These are phyloP conservation scores for Fusarium circinatum DNA, from an alignment of 2,329 filamentous ascomycete genomes.

Conservation along the genomic window DNA sequence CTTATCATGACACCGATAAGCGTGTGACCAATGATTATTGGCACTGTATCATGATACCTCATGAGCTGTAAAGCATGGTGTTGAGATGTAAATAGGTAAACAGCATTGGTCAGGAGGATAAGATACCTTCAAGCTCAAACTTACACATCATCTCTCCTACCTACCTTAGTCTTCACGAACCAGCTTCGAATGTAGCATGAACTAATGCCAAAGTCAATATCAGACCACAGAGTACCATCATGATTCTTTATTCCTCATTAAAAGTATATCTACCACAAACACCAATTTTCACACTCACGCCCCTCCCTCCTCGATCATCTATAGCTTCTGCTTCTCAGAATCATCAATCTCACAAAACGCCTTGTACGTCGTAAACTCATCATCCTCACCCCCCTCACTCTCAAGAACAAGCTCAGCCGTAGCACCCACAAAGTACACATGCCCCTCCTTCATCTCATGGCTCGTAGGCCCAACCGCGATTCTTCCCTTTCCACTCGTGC, in stretches of 20 bases:
- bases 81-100: background rate
- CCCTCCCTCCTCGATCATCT: background rate
- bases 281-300: background rate
- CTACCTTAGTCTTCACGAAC: too few species aligned
- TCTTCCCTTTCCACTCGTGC: conserved; percentile 82
- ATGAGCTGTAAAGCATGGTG: background rate
- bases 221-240: background rate
- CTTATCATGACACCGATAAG: conserved; percentile 14
- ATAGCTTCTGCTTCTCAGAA: conserved; percentile 44
- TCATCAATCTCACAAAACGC: conserved; percentile 88
- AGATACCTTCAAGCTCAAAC: background rate
- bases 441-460: conserved; percentile 77
- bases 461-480: conserved; percentile 87
- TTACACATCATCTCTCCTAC: too few species aligned
- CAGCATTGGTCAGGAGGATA: background rate
- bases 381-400: conserved; percentile 67
- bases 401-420: conserved; percentile 86
- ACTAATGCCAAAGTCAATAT: background rate
- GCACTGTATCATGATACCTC: conserved; percentile 9
- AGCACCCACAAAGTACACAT: conserved; percentile 87
- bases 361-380: conserved; percentile 88
- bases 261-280: conserved; percentile 7
- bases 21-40: background rate
- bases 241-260: conserved; percentile 3
- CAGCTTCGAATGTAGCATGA: too few species aligned